phyloP scores from a whole-genome alignment of 2,329 filamentous ascomycete genomes.

The Fusarium tjaetaba region DNA sequence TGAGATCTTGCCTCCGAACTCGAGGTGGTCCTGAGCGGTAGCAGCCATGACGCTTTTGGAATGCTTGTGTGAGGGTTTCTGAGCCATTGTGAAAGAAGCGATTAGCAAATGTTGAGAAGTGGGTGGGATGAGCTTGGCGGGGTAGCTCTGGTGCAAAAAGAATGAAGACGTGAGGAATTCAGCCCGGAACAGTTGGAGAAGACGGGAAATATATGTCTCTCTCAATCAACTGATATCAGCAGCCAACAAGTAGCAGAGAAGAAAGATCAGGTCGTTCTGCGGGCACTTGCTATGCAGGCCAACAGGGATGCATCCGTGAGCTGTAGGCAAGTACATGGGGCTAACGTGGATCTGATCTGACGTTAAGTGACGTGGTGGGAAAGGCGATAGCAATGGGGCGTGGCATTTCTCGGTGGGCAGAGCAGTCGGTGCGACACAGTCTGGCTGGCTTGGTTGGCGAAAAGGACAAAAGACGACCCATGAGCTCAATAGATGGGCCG shows the following conservation, averaged over 20 bases:
- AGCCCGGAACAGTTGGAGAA: constrained; percentile 17
- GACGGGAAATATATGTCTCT: constrained; percentile 37
- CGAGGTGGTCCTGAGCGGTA: constrained; percentile 86
- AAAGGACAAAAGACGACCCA: constrained; percentile 27
- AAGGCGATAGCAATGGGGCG: constrained; percentile 38
- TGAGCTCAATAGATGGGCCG: constrained; percentile 33
- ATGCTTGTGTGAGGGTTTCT: constrained; percentile 45
- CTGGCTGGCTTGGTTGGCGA: constrained; percentile 23
- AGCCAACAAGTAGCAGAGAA: constrained; percentile 5
- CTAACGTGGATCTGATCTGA: constrained; percentile 39
- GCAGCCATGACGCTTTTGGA: constrained; percentile 60
- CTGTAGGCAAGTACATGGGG: constrained; percentile 35
- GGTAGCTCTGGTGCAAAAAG: constrained; percentile 33
- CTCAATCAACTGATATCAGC: constrained; percentile 18
- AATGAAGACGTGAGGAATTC: constrained; percentile 25
- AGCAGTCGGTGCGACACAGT: constrained; percentile 36
- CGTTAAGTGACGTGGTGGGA: constrained; percentile 46
- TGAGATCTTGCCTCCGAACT: constrained; percentile 75
- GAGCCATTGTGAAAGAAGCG: constrained; percentile 47
- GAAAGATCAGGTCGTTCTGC: constrained; percentile 36
- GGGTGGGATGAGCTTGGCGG: constrained; percentile 27
- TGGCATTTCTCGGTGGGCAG: constrained; percentile 41
- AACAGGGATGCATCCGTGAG: constrained; percentile 31
- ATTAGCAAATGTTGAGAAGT: constrained; percentile 27
- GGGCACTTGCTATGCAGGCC: constrained; percentile 38